Percentiles rank a stretch among this genome's conserved stretches.
Conservation (phyloP, 345 rosid genomes). For the Stellera chamaejasme region DNA sequence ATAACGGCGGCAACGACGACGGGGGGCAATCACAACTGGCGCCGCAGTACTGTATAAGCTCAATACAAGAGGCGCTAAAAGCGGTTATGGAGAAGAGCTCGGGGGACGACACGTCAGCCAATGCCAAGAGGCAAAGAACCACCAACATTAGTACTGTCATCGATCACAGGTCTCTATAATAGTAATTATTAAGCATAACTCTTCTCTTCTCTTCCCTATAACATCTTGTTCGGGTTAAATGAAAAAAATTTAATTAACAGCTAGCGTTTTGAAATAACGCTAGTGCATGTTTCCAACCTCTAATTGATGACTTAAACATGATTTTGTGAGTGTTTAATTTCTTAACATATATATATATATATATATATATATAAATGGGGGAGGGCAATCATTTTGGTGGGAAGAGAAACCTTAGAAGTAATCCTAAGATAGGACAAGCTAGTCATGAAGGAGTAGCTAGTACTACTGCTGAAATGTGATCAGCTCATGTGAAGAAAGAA, state of each 20-base stretch:
- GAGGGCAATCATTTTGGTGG: conserved; percentile 49
- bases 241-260: background rate
- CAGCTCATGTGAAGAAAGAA: too few relatives aligned
- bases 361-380: too few relatives aligned
- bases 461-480: conserved; percentile 17
- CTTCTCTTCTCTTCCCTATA: background rate
- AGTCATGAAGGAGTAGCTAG: too few relatives aligned
- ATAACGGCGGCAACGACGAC: conserved; percentile 18
- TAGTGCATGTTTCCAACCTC: too few relatives aligned
- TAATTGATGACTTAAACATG: too few relatives aligned
- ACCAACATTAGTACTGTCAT: conserved; percentile 45
- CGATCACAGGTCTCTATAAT: conserved; percentile 61
- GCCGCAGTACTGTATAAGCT: conserved; percentile 50
- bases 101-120: conserved; percentile 67
- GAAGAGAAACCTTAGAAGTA: conserved; percentile 41
- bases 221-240: background rate
- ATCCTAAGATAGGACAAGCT: conserved; percentile 23
- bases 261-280: background rate
- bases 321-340: too few relatives aligned
- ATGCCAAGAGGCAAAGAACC: conserved; percentile 80
- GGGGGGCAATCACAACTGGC: conserved; percentile 20
- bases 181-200: conserved; percentile 10
- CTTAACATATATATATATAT: too few relatives aligned
- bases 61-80: conserved; percentile 87
- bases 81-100: conserved; percentile 81